A percentile compares a stretch with the other conserved stretches of the same genome.
Conservation (phyloP, 495 filamentous ascomycete genomes). For the Neurospora sp. region DNA sequence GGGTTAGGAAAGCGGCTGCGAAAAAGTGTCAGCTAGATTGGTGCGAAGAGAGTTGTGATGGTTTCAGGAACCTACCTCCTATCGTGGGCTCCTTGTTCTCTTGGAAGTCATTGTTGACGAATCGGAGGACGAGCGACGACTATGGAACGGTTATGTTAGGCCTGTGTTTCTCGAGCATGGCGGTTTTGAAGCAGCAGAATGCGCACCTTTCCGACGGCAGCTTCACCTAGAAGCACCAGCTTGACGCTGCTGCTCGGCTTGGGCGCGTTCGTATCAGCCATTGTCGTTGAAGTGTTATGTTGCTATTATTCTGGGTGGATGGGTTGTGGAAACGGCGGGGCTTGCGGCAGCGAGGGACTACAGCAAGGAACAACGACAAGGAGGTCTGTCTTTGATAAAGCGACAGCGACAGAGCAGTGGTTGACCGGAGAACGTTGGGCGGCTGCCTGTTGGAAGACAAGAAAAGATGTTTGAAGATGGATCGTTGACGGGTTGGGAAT, state of each 20-base stretch:
- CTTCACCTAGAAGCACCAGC: constrained; percentile 92
- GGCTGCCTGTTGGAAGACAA: background rate
- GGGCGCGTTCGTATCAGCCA: constrained; percentile 53
- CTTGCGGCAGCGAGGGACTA: background rate
- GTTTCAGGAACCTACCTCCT: constrained; percentile 57
- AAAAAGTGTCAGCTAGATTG: background rate
- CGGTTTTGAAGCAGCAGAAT: background rate
- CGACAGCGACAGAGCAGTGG: background rate
- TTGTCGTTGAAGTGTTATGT: constrained; percentile 12
- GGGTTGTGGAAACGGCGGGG: background rate
- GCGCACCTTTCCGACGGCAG: constrained; percentile 92
- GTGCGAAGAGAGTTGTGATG: background rate
- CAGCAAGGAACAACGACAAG: background rate
- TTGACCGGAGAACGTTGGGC: background rate
- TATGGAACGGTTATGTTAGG: constrained; percentile 29
- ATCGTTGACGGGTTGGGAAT: background rate
- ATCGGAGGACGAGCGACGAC: constrained; percentile 96
- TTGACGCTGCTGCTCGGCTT: constrained; percentile 99
- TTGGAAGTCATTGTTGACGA: constrained; percentile 99
- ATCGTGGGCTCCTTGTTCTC: constrained; percentile 99
- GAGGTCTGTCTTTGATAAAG: background rate
- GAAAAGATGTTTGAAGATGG: background rate
- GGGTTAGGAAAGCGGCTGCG: constrained; percentile 90
- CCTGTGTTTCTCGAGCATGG: background rate
- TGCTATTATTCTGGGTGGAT: background rate